Conservation (phyloP, 768 basidiomycete species). For the Gelatoporia subvermispora region DNA sequence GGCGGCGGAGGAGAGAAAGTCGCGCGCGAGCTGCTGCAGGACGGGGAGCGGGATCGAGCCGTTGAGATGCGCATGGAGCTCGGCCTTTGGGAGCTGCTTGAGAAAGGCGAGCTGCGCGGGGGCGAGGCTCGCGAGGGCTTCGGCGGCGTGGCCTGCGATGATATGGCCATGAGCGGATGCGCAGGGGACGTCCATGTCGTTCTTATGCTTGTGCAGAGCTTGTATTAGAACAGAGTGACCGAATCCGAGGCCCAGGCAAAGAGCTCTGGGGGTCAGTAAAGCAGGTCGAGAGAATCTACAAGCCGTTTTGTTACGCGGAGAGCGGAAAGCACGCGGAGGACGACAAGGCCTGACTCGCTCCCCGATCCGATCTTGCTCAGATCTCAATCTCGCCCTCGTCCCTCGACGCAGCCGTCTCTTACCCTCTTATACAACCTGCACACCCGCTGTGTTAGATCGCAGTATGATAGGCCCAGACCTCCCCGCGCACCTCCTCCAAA, state of each 20-base stretch:
- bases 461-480: slow-evolving; percentile 24
- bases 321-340: too few species aligned
- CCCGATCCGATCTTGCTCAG: too few species aligned
- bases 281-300: too few species aligned
- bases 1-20: slow-evolving; percentile 20
- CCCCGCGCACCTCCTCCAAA: slow-evolving; percentile 16
- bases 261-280: too few species aligned
- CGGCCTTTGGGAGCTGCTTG: slow-evolving; percentile 66
- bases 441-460: neutral
- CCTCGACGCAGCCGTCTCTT: neutral
- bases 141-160: slow-evolving; percentile 31
- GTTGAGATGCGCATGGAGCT: slow-evolving; percentile 83
- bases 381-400: neutral
- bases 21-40: slow-evolving; percentile 56
- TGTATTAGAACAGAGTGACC: too few species aligned
- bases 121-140: slow-evolving; percentile 51
- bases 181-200: too few species aligned
- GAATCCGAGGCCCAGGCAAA: too few species aligned
- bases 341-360: too few species aligned
- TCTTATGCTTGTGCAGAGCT: too few species aligned
- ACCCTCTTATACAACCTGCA: neutral
- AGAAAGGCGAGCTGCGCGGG: slow-evolving; percentile 54
- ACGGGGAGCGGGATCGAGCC: slow-evolving; percentile 71
- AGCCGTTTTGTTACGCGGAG: too few species aligned
- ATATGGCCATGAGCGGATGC: neutral